Base-by-base conservation (phyloP, 2,329 filamentous ascomycete species). In the Boeremia exigua region DNA sequence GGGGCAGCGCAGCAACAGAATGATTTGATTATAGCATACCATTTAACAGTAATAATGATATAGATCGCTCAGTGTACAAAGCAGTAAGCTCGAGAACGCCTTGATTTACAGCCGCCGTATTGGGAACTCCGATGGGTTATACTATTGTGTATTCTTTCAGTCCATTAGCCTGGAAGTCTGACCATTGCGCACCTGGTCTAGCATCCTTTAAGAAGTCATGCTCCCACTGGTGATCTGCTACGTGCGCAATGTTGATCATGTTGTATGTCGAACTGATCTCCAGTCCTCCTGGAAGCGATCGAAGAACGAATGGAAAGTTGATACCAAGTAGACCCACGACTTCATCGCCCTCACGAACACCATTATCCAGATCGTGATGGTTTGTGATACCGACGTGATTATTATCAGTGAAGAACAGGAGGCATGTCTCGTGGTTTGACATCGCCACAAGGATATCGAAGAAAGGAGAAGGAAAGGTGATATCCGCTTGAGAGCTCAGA, bases 301-400 rank as follows among this genome's bases (percentile, higher is more conserved):
- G 43, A 7, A 65, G 39, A 9, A 62, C 39, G 29, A 62, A 65
- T 0, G 62, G 62, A 34, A 61, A 60, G 23, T 62, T 61, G 47
- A 64, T 53, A 14, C 59, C 59, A 29, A 64, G 54, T 10, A 64
- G 55, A 5, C 61, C 61, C 5, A 46, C 55, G 1, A 64, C 30
- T 7, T 51, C n/a, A 39, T 64, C 54, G 14, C 54, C 59, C 6
- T 12, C 5, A 2, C 48, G 50, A 4, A 55, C 17, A 3, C 45
- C 53, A 12, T 54, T 10, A 14, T 14, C 10, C 1, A n/a, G 6
- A 23, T 56, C 32, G 2, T 45, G 46, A 39, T 59, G 56, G 19
- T 56, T 50, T 4, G 44, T 28, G 33, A 52, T 45, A 15, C 48
- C 48, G 17, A 52, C 33, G 10, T 15, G 2, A 10, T 45, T 11